These are phyloP conservation scores for Ambrosia artemisiifolia DNA, from an alignment of 129 eudicot species.

Conservation along the genomic window DNA sequence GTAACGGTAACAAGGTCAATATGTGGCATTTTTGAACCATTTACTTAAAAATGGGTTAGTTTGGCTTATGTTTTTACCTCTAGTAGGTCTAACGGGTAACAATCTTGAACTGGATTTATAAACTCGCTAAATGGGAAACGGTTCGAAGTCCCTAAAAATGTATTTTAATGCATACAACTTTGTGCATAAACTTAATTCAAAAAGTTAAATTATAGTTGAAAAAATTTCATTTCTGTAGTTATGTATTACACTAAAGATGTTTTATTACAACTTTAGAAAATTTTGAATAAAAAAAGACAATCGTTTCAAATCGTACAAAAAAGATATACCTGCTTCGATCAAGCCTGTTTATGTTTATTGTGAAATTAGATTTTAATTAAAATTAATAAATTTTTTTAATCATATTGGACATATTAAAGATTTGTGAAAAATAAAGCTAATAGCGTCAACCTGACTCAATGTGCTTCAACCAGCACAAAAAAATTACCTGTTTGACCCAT, in stretches of 20 bases:
- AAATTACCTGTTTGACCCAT: background rate
- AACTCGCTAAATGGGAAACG: background rate
- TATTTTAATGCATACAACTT: background rate
- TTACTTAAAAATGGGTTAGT: background rate
- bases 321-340: background rate
- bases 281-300: background rate
- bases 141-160: background rate
- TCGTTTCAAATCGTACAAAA: background rate
- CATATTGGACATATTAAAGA: background rate
- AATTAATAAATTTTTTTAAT: background rate
- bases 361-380: background rate
- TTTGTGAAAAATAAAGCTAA: background rate
- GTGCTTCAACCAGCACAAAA: background rate
- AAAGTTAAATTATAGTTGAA: no score
- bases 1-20: background rate
- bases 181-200: no score
- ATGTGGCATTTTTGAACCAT: background rate
- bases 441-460: background rate
- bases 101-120: background rate
- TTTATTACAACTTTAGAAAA: background rate
- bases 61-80: background rate
- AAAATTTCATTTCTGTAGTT: background rate
- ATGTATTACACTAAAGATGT: background rate
- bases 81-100: background rate
- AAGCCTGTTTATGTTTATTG: background rate